Evolutionary conservation across 805 yeast genomes (phyloP), one percentile per base, ranked within the genome.

Genomic region (Spathaspora girioi): DNA sequence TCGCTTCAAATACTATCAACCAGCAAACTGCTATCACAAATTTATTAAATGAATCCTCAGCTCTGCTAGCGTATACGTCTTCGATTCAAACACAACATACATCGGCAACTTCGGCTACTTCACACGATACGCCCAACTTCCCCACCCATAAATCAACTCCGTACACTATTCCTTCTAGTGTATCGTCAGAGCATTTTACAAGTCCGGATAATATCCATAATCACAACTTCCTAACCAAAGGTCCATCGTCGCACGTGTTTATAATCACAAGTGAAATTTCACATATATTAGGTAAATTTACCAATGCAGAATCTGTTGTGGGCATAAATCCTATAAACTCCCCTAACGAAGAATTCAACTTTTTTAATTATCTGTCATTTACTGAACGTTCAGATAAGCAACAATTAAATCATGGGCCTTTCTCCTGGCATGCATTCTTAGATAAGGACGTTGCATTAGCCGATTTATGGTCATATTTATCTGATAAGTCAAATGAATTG

Each of bases 351-450:
- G 50, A 50, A 1, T 63, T 81, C 11, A 69, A 76, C 47, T 65
- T 80, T 64, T 63, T 1, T 77, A 77, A 2, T 69, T 69, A 54
- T 53, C 71, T 3, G 76, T 84, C 0, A 68, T 79, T 51, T 63
- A 71, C 47, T 52, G 17, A 18, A 31, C 18, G 70, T 18, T 68
- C 67, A 23, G 72, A 68, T 46, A 50, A 59, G n/a, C 62, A 79
- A 41, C 62, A 76, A 31, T 69, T 73, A 51, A 73, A 75, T 56
- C 76, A 72, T 61, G 86, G 85, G 1, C 81, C 85, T 0, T 68
- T 80, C 35, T 64, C 83, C 1, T 76, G 82, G 76, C 56, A 75
- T 5, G 64, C 84, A 0, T 50, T 77, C 31, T 62, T 81, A 49
- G 71, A 73, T 50, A 78, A 72, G 54, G 87, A 83, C 62, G 67